A percentile compares a stretch with the other conserved stretches of the same genome.
phyloP scores from a whole-genome alignment of 306 rosid species.

The Styphnolobium japonicum region DNA sequence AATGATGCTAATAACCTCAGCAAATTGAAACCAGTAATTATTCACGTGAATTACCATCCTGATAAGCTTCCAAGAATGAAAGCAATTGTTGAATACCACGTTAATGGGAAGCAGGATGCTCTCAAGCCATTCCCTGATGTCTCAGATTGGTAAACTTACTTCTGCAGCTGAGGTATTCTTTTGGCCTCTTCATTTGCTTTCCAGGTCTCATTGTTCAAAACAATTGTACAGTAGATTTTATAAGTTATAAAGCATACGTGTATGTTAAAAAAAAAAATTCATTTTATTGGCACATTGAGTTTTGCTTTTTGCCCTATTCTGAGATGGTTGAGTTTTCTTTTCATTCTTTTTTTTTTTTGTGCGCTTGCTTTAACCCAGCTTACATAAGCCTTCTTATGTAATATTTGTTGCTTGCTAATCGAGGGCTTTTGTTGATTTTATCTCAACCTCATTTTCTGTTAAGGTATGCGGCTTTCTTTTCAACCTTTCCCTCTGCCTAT shows the following conservation, averaged over 20 bases:
- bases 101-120: slow-evolving; percentile 71
- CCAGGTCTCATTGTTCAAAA: neutral
- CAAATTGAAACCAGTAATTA: slow-evolving; percentile 73
- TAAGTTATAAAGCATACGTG: slow-evolving; percentile 4
- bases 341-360: neutral
- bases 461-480: too few relatives aligned
- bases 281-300: slow-evolving; percentile 24
- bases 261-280: neutral
- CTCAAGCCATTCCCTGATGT: slow-evolving; percentile 81
- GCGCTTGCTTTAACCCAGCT: neutral
- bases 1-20: slow-evolving; percentile 59
- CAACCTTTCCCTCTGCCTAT: too few relatives aligned
- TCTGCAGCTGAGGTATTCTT: too few relatives aligned
- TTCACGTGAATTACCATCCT: slow-evolving; percentile 90
- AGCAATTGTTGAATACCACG: slow-evolving; percentile 75
- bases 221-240: slow-evolving; percentile 21
- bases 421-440: neutral
- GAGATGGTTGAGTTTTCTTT: slow-evolving; percentile 13
- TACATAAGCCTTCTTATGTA: slow-evolving; percentile 23
- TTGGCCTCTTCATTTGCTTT: slow-evolving; percentile 1
- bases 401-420: slow-evolving; percentile 31
- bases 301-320: slow-evolving; percentile 23
- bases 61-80: slow-evolving; percentile 78
- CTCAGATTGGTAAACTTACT: slow-evolving; percentile 48
- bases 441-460: neutral